Percentiles rank a stretch among this genome's conserved stretches.
These are phyloP conservation scores for Alternaria sp. DNA, from an alignment of 2,329 filamentous ascomycete species.

Conservation along the genomic window DNA sequence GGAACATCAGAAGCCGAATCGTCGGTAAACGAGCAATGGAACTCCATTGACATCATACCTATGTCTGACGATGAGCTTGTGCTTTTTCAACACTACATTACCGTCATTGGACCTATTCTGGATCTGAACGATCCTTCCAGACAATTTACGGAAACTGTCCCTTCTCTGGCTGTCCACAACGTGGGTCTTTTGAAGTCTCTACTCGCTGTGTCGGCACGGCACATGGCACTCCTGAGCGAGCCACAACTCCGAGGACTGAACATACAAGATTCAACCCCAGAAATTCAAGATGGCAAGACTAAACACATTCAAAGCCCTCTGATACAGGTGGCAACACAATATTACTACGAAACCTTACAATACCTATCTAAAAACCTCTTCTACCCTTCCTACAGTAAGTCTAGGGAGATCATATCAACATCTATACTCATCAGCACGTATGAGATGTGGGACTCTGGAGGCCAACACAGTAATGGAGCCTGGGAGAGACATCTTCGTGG, in stretches of 20 bases:
- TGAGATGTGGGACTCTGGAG: slow-evolving; percentile 70
- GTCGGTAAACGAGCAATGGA: slow-evolving; percentile 39
- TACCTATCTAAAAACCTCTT: slow-evolving; percentile 68
- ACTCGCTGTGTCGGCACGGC: slow-evolving; percentile 64
- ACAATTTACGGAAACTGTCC: slow-evolving; percentile 50
- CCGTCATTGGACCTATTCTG: slow-evolving; percentile 51
- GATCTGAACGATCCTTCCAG: slow-evolving; percentile 57
- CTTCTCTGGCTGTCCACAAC: slow-evolving; percentile 59
- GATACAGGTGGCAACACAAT: slow-evolving; percentile 57
- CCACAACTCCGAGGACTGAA: slow-evolving; percentile 34
- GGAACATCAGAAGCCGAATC: slow-evolving; percentile 12
- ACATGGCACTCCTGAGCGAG: slow-evolving; percentile 56
- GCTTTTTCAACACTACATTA: slow-evolving; percentile 54
- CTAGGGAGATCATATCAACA: slow-evolving; percentile 66
- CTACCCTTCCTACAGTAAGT: slow-evolving; percentile 65
- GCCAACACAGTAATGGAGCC: slow-evolving; percentile 53
- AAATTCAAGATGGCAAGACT: slow-evolving; percentile 17
- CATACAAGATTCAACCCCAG: slow-evolving; percentile 40
- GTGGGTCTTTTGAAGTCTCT: slow-evolving; percentile 66
- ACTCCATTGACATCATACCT: slow-evolving; percentile 31
- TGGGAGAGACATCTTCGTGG: slow-evolving; percentile 71
- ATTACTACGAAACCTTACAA: slow-evolving; percentile 70
- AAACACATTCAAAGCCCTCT: slow-evolving; percentile 39
- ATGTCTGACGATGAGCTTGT: slow-evolving; percentile 51
- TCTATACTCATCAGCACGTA: slow-evolving; percentile 69